These are phyloP conservation scores for Nigrograna mackinnonii DNA, from an alignment of 2,329 filamentous ascomycete species.

Conservation along the genomic window DNA sequence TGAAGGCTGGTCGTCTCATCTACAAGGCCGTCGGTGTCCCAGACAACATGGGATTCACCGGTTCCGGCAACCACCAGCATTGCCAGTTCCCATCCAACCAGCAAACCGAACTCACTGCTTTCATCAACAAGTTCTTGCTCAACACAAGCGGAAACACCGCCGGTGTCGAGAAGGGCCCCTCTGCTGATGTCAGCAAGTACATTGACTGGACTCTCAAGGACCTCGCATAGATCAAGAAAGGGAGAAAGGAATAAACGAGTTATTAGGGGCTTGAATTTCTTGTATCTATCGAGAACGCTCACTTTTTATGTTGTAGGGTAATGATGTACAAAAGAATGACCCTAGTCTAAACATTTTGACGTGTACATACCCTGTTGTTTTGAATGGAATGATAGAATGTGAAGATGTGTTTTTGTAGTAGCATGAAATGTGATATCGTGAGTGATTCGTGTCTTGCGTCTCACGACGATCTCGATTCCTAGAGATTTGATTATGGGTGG, in stretches of 20 bases:
- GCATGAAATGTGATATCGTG: too few relatives aligned
- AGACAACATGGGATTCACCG: slow-evolving; percentile 62
- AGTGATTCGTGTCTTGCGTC: too few relatives aligned
- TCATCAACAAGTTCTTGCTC: slow-evolving; percentile 58
- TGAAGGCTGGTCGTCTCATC: slow-evolving; percentile 58
- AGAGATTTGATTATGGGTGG: too few relatives aligned
- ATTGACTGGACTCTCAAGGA: slow-evolving; percentile 42
- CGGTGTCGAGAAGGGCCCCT: slow-evolving; percentile 35
- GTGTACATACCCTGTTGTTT: too few relatives aligned
- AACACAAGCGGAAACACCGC: slow-evolving; percentile 29
- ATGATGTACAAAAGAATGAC: slow-evolving; percentile 15
- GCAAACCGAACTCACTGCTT: slow-evolving; percentile 56
- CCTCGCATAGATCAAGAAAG: slow-evolving; percentile 25
- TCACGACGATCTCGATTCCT: too few relatives aligned
- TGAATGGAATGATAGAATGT: too few relatives aligned
- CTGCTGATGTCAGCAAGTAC: slow-evolving; percentile 34
- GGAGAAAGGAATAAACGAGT: background rate
- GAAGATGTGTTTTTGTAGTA: too few relatives aligned
- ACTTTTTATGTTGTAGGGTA: slow-evolving; percentile 5
- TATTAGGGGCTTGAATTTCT: slow-evolving; percentile 3
- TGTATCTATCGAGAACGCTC: slow-evolving; percentile 17
- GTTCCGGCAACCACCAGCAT: slow-evolving; percentile 59
- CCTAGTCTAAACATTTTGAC: background rate
- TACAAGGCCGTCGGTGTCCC: slow-evolving; percentile 59
- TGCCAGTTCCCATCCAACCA: slow-evolving; percentile 60